A percentile compares a stretch with the other conserved stretches of the same genome.
Conservation (phyloP, 1,284 basidiomycete species). For the Apiotrichum akiyoshidainum region DNA sequence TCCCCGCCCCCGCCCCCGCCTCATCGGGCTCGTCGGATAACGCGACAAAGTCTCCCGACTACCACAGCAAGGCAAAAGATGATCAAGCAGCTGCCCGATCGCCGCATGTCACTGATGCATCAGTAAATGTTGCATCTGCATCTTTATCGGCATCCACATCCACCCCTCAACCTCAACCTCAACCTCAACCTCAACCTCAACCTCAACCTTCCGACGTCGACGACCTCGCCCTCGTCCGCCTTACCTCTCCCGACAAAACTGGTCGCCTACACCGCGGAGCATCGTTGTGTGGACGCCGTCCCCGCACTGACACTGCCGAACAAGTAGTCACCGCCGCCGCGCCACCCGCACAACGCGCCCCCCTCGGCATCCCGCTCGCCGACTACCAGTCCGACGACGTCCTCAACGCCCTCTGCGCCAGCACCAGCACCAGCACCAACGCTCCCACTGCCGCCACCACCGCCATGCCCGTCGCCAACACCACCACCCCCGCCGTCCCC, state of each 20-base stretch:
- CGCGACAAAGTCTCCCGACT: too few species aligned
- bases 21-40: too few species aligned
- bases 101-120: too few species aligned
- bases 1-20: too few species aligned
- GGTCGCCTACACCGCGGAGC: background rate
- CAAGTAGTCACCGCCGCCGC: background rate
- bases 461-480: background rate
- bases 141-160: too few species aligned
- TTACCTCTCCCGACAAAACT: background rate
- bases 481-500: background rate
- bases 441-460: background rate
- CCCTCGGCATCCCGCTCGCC: background rate
- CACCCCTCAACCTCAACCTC: too few species aligned
- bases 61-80: too few species aligned
- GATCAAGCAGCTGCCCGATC: too few species aligned
- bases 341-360: background rate
- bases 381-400: constrained; percentile 12
- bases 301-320: background rate
- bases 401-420: constrained; percentile 5
- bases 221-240: constrained; percentile 1
- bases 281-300: background rate
- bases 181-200: too few species aligned
- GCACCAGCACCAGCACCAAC: background rate
- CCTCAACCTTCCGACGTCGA: background rate
- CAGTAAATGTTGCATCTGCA: too few species aligned